phyloP scores from a whole-genome alignment of 2,329 filamentous ascomycete species.

The Paraconiothyrium brasiliense region DNA sequence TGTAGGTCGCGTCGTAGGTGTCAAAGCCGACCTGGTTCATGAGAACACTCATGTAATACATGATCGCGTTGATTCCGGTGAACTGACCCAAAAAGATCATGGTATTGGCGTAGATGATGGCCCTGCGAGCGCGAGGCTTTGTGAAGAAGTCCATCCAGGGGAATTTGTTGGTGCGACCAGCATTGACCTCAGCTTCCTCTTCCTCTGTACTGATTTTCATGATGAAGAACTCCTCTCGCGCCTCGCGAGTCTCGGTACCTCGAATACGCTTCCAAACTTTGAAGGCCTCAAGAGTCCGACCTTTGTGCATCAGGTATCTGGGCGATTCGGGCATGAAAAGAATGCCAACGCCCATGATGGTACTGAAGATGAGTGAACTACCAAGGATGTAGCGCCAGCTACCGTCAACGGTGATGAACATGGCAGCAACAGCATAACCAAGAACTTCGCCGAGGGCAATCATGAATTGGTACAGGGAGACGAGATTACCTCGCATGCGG shows the following conservation, averaged over 20 bases:
- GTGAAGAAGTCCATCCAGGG: slow-evolving; percentile 80
- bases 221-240: slow-evolving; percentile 74
- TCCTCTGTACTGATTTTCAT: slow-evolving; percentile 73
- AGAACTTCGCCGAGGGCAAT: slow-evolving; percentile 79
- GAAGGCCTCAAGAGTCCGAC: slow-evolving; percentile 66
- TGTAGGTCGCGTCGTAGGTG: slow-evolving; percentile 71
- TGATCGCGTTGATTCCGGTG: slow-evolving; percentile 71
- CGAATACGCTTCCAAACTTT: slow-evolving; percentile 78
- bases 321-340: slow-evolving; percentile 76
- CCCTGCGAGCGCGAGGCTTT: slow-evolving; percentile 66
- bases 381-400: slow-evolving; percentile 80
- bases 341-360: slow-evolving; percentile 70
- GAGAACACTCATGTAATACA: slow-evolving; percentile 76
- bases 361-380: slow-evolving; percentile 75
- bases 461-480: slow-evolving; percentile 79
- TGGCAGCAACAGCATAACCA: slow-evolving; percentile 76
- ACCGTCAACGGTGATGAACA: slow-evolving; percentile 74
- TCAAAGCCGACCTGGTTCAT: slow-evolving; percentile 75
- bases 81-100: slow-evolving; percentile 79
- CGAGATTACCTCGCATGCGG: slow-evolving; percentile 73
- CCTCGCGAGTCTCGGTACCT: slow-evolving; percentile 64
- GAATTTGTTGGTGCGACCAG: slow-evolving; percentile 65
- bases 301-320: slow-evolving; percentile 75
- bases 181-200: slow-evolving; percentile 59
- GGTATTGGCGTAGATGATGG: slow-evolving; percentile 72